Base-by-base conservation (phyloP, 169 alveolate species). In the Cryptosporidium muris region DNA sequence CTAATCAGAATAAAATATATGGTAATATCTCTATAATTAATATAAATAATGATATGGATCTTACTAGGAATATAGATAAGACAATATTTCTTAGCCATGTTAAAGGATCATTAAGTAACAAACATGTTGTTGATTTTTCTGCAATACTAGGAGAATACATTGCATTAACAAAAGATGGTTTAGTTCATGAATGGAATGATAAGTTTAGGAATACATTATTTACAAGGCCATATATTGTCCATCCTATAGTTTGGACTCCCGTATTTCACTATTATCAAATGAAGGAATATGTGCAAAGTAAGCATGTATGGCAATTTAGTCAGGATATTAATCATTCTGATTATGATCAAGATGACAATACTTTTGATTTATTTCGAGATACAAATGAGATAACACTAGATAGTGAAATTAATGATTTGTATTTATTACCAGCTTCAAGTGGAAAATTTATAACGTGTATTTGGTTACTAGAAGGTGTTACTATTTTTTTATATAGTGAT, bases 401-500 rank as follows among this genome's bases (percentile, higher is more conserved):
- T 5, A 74, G 48, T 16, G 85, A 74, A 60, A 74, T 74, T 6
- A 45, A 38, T 2, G 68, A 74, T 11, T 58, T 74, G 85, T 74
- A 74, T 42, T 25, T 25, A 25, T 25, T 25, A 25, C 25, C 25
- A 25, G 49, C 42, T 60, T 36, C 63, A 14, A 47, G 48, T 45
- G 60, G 60, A 43, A 37, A 40, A 47, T 25, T 25, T 25, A 74
- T 74, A 45, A 58, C 60, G 11, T 66, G 85, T 2, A 51, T 45
- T 25, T 74, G 85, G 85, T 49, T 74, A 2, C 49, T 74, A 16
- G 85, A 74, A 58, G 85, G 85, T n/a, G 48, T 74, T 14, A 74
- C 85, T 42, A 48, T 74, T 25, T 11, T 74, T 40, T 54, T 74
- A 7, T 62, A 74, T 34, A 74, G 48, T 42, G 62, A 74, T 47